These are phyloP conservation scores for Pythium angustatum DNA, from an alignment of 352 stramenopile genomes.

Conservation along the genomic window DNA sequence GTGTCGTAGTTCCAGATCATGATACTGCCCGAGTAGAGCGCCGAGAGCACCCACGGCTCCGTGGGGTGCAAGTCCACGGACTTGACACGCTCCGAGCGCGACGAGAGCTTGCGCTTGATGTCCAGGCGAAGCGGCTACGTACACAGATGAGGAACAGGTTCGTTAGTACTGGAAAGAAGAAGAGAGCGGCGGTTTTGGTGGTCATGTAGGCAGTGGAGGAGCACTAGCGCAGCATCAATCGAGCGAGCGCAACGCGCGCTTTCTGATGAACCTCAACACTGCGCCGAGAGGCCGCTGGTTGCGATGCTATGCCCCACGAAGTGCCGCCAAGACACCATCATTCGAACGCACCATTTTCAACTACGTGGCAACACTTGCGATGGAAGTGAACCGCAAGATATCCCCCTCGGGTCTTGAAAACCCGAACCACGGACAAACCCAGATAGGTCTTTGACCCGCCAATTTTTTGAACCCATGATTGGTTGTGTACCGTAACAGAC, in stretches of 20 bases:
- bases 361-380: slow-evolving; percentile 28
- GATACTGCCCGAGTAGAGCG: slow-evolving; percentile 97
- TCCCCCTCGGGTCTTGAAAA: slow-evolving; percentile 22
- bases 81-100: slow-evolving; percentile 97
- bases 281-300: neutral
- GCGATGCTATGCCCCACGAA: neutral
- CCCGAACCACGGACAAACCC: too few relatives aligned
- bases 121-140: slow-evolving; percentile 73
- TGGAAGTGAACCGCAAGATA: slow-evolving; percentile 30
- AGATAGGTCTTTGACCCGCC: too few relatives aligned
- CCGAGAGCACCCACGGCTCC: slow-evolving; percentile 97
- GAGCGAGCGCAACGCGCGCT: slow-evolving; percentile 2
- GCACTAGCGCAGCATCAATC: neutral
- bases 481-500: neutral
- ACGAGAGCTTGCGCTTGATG: slow-evolving; percentile 94
- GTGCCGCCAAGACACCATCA: neutral
- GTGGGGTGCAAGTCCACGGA: slow-evolving; percentile 98
- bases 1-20: slow-evolving; percentile 99
- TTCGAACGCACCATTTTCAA: slow-evolving; percentile 30
- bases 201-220: neutral
- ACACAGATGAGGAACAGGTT: neutral
- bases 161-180: neutral
- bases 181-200: neutral
- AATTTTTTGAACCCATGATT: too few relatives aligned
- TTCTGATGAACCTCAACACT: neutral